Percentiles rank a stretch among this genome's conserved stretches.
phyloP scores from a whole-genome alignment of 176 grass and related monocot genomes.

The Bolboschoenus planiculmis region DNA sequence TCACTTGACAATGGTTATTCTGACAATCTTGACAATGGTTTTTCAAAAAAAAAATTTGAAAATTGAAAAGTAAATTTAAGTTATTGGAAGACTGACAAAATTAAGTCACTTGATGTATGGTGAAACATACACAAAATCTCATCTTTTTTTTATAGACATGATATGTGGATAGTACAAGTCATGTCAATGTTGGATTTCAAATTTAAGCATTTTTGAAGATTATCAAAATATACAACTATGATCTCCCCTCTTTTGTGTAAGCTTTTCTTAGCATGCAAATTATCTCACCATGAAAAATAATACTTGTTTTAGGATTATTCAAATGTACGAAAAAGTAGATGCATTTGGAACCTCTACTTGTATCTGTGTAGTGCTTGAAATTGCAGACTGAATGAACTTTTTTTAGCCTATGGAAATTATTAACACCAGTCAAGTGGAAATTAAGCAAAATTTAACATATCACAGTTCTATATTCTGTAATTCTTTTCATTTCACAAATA shows the following conservation, averaged over 20 bases:
- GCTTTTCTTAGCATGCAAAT: background rate
- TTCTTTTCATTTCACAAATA: background rate
- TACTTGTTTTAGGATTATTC: background rate
- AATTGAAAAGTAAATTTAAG: too few species aligned
- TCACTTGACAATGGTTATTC: background rate
- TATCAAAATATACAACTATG: too few species aligned
- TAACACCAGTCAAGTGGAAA: background rate
- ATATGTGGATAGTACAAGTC: too few species aligned
- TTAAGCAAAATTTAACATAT: background rate
- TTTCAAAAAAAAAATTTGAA: background rate
- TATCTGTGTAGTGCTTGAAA: background rate
- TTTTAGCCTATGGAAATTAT: background rate
- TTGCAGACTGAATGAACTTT: background rate
- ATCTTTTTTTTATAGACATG: too few species aligned
- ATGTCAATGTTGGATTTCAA: too few species aligned
- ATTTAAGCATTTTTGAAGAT: too few species aligned
- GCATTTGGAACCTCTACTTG: background rate
- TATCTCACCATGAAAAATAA: background rate
- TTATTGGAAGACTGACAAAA: too few species aligned
- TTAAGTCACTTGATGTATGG: too few species aligned
- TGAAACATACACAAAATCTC: too few species aligned
- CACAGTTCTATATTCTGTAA: background rate
- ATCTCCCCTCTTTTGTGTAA: background rate
- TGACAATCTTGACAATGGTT: background rate
- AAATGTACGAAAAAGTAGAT: background rate